Evolutionary conservation across 2,329 filamentous ascomycete genomes (phyloP), one percentile per base, ranked within the genome.

Genomic region (Monosporascus sp.): DNA sequence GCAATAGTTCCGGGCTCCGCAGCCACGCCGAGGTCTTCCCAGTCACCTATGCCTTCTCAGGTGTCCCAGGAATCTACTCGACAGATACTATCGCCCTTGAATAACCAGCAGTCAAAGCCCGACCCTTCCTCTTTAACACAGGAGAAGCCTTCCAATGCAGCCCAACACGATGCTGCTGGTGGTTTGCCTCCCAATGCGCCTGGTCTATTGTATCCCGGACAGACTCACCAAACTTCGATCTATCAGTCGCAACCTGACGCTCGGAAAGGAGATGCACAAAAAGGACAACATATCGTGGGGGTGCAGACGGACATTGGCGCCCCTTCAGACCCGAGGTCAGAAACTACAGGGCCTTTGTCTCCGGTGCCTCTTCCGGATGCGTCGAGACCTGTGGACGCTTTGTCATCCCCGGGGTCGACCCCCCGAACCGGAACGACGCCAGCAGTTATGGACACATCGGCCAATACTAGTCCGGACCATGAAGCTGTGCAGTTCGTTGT

Each of bases 381-480:
- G 24, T 47, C 65, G 49, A 72, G 72, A 38, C 61, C 68, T 49
- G 63, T 69, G 2, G 81, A 83, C 58, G 68, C 72, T 2, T 60
- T 76, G 6, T 83, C 78, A 3, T 84, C 81, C 2, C 79, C 81
- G 17, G 75, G 74, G 3, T 93, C 89, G 6, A 91, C 87, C 35
- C 80, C 85, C 2, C 85, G 86, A 61, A 91, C 88, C 44, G 85
- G 85, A 52, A 84, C 86, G 22, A 94, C 89, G 0, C 87, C 89
- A 2, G 81, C 79, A 37, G 78, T 85, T 40, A 80, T 85, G 55
- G 81, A 87, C 57, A 80, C 78, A 7, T 91, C 88, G 1, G 83
- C 87, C 1, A 85, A 87, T 60, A 91, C 88, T 2, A 91, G 87
- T 61, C 85, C 87, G 1, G 87, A 88, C 52, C 81, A 87, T 52